phyloP scores from a whole-genome alignment of 2,329 filamentous ascomycete species.

The Orbilia brochopaga region DNA sequence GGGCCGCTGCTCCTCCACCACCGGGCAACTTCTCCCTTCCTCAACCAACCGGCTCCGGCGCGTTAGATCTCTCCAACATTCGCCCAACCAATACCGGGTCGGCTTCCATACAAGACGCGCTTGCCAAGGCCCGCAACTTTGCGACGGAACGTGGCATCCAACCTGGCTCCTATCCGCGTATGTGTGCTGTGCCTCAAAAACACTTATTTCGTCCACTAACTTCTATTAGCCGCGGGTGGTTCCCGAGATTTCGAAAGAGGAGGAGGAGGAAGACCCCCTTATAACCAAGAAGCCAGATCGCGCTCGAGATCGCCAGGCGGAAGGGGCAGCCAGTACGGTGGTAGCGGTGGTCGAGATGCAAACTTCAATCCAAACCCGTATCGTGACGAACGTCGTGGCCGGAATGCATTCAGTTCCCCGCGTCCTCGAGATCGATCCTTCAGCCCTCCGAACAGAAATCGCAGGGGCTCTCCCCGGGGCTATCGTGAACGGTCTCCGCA shows the following conservation, averaged over 20 bases:
- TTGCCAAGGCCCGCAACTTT: slow-evolving; percentile 78
- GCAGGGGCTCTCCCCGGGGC: slow-evolving; percentile 56
- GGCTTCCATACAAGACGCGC: slow-evolving; percentile 81
- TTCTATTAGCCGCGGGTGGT: slow-evolving; percentile 21
- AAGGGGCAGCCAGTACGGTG: slow-evolving; percentile 68
- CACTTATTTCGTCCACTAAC: slow-evolving; percentile 34
- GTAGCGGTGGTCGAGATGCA: slow-evolving; percentile 61
- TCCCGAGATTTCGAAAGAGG: slow-evolving; percentile 39
- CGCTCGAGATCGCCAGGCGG: slow-evolving; percentile 75
- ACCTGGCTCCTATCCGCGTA: slow-evolving; percentile 50
- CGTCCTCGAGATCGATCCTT: slow-evolving; percentile 73
- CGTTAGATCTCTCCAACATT: slow-evolving; percentile 78
- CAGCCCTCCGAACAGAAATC: slow-evolving; percentile 60
- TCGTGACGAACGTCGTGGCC: slow-evolving; percentile 77
- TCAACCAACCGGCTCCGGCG: slow-evolving; percentile 74
- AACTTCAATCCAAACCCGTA: slow-evolving; percentile 68
- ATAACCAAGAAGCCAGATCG: slow-evolving; percentile 61
- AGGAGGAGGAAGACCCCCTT: slow-evolving; percentile 57
- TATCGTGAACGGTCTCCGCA: slow-evolving; percentile 68
- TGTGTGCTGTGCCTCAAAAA: not conserved
- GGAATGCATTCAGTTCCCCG: slow-evolving; percentile 62
- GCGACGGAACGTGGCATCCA: slow-evolving; percentile 47
- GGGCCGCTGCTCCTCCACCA: slow-evolving; percentile 56
- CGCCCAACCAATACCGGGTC: slow-evolving; percentile 80
- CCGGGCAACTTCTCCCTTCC: slow-evolving; percentile 64